Base-by-base conservation (phyloP, 345 rosid genomes). In the Crucihimalaya himalaica region DNA sequence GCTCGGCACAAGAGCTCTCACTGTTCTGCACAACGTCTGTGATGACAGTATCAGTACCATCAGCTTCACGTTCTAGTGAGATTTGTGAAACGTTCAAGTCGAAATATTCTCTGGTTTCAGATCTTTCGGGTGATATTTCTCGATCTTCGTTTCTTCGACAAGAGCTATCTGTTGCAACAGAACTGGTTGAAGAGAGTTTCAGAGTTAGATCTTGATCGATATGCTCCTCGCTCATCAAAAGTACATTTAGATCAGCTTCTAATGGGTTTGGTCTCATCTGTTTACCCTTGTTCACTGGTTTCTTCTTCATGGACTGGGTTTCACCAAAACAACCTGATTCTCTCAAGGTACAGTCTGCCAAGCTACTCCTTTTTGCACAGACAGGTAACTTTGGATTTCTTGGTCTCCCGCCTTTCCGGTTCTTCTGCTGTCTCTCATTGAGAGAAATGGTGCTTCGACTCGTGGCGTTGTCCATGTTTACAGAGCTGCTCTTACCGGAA, bases 81-180 rank as follows among this genome's bases (percentile, higher is more conserved):
- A 82, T 77, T 55, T 75, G 83, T 39, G 87, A 83, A 39, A 84
- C 45, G 42, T 86, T 89, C 75, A 89, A 75, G 74, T 87, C 86
- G 11, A 87, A 80, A 72, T 80, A 66, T 63, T 78, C 63, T 21
- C 73, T 80, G 32, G 45, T 42, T 58, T 80, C 83, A 66, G 37
- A 70, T 51, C 60, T 77, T 50, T 28, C 78, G 0, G 54, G 62
- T 66, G 80, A 82, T 46, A 50, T 68, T 74, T 81, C 81, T 18
- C 46, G 32, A 25, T 71, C 84, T 59, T 74, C 78, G 29, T 80
- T 72, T 67, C 78, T 72, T 79, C 66, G 65, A 56, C 63, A 70
- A 45, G 79, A 73, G 77, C 77, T 64, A 77, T 68, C 81, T 62
- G 46, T 81, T 34, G 83, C 85, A 2, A 42, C 65, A 29, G 80